Evolutionary conservation across 78 protist species (phyloP).

Genomic region (Dictyostelium citrinum): DNA sequence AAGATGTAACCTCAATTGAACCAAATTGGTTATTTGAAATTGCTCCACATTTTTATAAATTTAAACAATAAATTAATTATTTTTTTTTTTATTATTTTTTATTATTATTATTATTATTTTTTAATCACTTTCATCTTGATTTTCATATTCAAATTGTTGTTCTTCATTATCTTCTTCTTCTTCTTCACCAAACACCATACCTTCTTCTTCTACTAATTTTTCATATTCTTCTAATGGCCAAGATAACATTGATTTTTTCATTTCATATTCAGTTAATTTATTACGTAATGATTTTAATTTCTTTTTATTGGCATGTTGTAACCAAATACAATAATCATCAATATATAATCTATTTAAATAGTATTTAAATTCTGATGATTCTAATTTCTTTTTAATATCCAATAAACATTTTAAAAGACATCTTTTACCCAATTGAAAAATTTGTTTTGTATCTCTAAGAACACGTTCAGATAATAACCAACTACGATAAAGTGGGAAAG

Average conservation of each 20-base stretch:
- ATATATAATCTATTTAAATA: slow-evolving; percentile 56
- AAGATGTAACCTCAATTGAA: slow-evolving; percentile 90
- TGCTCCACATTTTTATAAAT: slow-evolving; percentile 89
- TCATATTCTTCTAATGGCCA: slow-evolving; percentile 78
- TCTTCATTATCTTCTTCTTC: slow-evolving; percentile 16
- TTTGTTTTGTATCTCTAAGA: slow-evolving; percentile 3
- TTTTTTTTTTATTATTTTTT: background rate
- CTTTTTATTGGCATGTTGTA: slow-evolving; percentile 59
- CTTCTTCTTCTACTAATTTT: slow-evolving; percentile 72
- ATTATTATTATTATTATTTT: background rate
- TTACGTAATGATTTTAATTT: slow-evolving; percentile 28
- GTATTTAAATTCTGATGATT: slow-evolving; percentile 40
- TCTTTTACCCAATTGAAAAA: slow-evolving; percentile 53
- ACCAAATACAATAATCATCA: slow-evolving; percentile 77
- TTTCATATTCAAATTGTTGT: background rate
- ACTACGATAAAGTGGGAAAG: slow-evolving; percentile 51
- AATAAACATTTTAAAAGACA: slow-evolving; percentile 41
- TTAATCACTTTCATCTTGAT: background rate
- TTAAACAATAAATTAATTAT: background rate
- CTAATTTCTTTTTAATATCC: slow-evolving; percentile 27
- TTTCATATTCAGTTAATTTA: background rate
- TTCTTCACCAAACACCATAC: slow-evolving; percentile 60
- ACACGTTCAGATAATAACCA: slow-evolving; percentile 26
- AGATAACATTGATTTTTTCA: slow-evolving; percentile 1
- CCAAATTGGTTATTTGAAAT: slow-evolving; percentile 87